Base-by-base conservation (phyloP, 768 basidiomycete species). In the Lentinus tigrinus region DNA sequence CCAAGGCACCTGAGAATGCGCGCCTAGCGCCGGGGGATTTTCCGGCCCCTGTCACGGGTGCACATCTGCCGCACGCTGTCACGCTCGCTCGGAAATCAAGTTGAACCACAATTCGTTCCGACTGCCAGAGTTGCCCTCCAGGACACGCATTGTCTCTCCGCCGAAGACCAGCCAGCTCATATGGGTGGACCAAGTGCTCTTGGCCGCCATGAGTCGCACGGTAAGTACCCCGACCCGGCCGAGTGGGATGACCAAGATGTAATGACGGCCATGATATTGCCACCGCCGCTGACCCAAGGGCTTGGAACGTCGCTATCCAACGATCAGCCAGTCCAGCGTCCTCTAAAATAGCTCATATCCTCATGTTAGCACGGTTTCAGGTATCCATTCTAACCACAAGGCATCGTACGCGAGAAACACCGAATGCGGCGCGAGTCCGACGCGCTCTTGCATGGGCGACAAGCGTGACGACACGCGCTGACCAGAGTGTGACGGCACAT, bases 141-240 rank as follows among this genome's bases (percentile, higher is more conserved):
- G 14, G n/a, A n/a, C n/a, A 37, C 36, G 9, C 36, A 37, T 37
- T 14, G 14, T 17, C 50, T 7, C 51, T 27, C 38, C 39, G 31
- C 50, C 19, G 17, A 21, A 23, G 16, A 13, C 19, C 2, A 46
- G 14, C 5, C 4, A 46, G 39, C 39, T 19, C 3, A 16, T 40
- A 16, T 8, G 39, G 31, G 31, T 31, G 31, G 31, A 31, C 7
- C 2, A 42, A 21, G 36, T 19, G 28, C 40, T 16, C n/a, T 31
- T 49, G 51, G 55, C 47, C 31, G 24, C 26, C 55, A 34, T 61
- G n/a, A n/a, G 55, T 57, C 60, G 53, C 60, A 57, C 54, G 37
- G 52, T 37, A 51, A 36, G 40, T 53, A 34, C 55, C 60, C n/a
- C 38, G 55, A 39, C 21, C 60, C 60, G 60, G 57, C 39, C 39